phyloP scores from a whole-genome alignment of 2,329 filamentous ascomycete species.

The Ceratocystiopsis minuta region DNA sequence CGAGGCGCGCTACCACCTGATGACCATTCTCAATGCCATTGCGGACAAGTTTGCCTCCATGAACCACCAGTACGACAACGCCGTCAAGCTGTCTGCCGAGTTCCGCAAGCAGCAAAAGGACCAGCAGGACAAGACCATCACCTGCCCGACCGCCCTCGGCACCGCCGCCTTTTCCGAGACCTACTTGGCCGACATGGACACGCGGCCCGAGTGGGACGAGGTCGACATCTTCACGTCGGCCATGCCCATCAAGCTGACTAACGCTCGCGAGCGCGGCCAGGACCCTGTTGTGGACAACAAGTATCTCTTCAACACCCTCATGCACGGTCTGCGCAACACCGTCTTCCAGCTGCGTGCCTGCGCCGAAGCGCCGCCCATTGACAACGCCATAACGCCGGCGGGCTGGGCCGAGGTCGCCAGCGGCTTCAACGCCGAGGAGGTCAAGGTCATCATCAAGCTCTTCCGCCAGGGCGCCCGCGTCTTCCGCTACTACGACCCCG shows the following conservation, averaged over 20 bases:
- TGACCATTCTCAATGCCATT: slow-evolving; percentile 95
- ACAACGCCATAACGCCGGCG: slow-evolving; percentile 57
- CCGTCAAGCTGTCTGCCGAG: slow-evolving; percentile 87
- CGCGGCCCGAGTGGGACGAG: slow-evolving; percentile 86
- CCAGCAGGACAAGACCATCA: slow-evolving; percentile 20
- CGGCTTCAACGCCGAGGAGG: slow-evolving; percentile 93
- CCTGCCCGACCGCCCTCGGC: slow-evolving; percentile 19
- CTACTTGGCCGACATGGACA: slow-evolving; percentile 68
- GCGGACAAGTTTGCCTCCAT: slow-evolving; percentile 96
- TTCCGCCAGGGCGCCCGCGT: slow-evolving; percentile 93
- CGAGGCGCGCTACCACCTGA: slow-evolving; percentile 84
- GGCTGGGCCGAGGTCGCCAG: slow-evolving; percentile 95
- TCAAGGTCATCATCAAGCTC: slow-evolving; percentile 87
- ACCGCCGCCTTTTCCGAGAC: slow-evolving; percentile 47
- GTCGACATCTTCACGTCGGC: slow-evolving; percentile 83
- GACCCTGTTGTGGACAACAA: slow-evolving; percentile 95
- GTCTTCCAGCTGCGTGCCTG: slow-evolving; percentile 90
- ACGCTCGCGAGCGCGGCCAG: slow-evolving; percentile 69
- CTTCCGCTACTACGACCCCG: slow-evolving; percentile 75
- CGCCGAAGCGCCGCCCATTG: slow-evolving; percentile 57
- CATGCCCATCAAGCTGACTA: slow-evolving; percentile 89
- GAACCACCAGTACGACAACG: slow-evolving; percentile 91
- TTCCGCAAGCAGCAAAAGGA: slow-evolving; percentile 61
- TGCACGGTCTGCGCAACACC: slow-evolving; percentile 89
- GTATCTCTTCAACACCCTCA: slow-evolving; percentile 88